Evolutionary conservation across 495 filamentous ascomycete species (phyloP).

Genomic region (Trichoderma virens): DNA sequence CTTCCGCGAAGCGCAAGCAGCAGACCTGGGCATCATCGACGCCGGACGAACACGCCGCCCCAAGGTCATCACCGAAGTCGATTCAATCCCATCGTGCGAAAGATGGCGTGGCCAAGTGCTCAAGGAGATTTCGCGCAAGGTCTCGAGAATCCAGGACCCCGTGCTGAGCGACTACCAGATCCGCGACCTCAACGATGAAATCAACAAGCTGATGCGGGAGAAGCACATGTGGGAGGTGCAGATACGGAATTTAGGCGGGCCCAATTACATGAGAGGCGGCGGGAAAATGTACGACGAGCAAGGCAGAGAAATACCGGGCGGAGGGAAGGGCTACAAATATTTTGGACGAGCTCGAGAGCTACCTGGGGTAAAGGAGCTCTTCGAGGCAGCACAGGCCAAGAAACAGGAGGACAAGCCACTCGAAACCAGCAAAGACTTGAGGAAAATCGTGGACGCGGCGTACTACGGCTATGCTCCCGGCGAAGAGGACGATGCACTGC

Average conservation of each 20-base stretch:
- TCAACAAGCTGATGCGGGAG: conserved; percentile 98
- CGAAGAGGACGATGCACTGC: conserved; percentile 80
- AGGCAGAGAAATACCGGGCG: conserved; percentile 81
- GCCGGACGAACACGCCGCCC: conserved; percentile 83
- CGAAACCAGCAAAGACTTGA: conserved; percentile 58
- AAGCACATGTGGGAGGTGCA: conserved; percentile 98
- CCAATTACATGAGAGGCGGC: conserved; percentile 94
- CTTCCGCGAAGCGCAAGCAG: conserved; percentile 96
- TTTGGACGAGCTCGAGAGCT: conserved; percentile 88
- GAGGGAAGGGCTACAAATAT: conserved; percentile 75
- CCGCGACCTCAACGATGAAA: conserved; percentile 92
- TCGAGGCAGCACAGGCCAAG: conserved; percentile 64
- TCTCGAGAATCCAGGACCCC: conserved; percentile 86
- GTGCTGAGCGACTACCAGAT: conserved; percentile 92
- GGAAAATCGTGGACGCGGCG: conserved; percentile 79
- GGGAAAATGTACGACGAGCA: conserved; percentile 86
- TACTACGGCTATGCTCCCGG: conserved; percentile 95
- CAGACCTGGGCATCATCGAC: conserved; percentile 92
- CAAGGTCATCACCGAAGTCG: conserved; percentile 77
- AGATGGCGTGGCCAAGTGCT: conserved; percentile 98
- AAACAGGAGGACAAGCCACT: conserved; percentile 49
- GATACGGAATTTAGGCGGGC: conserved; percentile 86
- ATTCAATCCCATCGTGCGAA: conserved; percentile 79
- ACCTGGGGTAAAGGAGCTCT: conserved; percentile 94
- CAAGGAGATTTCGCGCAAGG: conserved; percentile 94